Evolutionary conservation across 2,329 filamentous ascomycete genomes (phyloP).

Genomic region (Colletotrichum salicis): DNA sequence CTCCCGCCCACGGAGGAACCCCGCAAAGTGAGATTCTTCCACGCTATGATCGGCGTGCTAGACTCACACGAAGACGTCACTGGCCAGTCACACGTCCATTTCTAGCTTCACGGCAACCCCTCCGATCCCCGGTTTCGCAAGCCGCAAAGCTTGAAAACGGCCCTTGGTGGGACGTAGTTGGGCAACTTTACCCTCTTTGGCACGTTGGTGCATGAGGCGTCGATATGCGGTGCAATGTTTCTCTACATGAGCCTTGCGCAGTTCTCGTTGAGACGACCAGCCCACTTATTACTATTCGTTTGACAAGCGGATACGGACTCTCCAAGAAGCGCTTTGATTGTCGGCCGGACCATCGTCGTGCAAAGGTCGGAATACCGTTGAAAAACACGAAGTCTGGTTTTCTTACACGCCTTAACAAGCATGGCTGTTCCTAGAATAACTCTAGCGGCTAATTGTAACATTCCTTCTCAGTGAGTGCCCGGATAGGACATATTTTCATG

Average conservation of each 20-base stretch:
- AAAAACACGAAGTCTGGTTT: background rate
- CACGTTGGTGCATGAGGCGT: background rate
- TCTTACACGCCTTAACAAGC: background rate
- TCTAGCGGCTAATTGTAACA: background rate
- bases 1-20: background rate
- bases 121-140: background rate
- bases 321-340: background rate
- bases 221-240: background rate
- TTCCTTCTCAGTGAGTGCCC: background rate
- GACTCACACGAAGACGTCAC: conserved; percentile 19
- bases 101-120: background rate
- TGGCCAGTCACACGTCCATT: background rate
- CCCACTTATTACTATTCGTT: background rate
- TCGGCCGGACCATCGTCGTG: background rate
- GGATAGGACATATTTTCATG: background rate
- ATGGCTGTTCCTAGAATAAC: background rate
- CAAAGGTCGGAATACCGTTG: background rate
- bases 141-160: conserved; percentile 10
- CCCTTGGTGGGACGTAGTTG: background rate
- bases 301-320: background rate
- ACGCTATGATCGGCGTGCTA: conserved; percentile 1
- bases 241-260: background rate
- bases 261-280: background rate
- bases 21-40: background rate
- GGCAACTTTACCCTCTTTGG: conserved; percentile 2